These are phyloP conservation scores for Austroboletus festivus DNA, from an alignment of 768 basidiomycete genomes.

Conservation along the genomic window DNA sequence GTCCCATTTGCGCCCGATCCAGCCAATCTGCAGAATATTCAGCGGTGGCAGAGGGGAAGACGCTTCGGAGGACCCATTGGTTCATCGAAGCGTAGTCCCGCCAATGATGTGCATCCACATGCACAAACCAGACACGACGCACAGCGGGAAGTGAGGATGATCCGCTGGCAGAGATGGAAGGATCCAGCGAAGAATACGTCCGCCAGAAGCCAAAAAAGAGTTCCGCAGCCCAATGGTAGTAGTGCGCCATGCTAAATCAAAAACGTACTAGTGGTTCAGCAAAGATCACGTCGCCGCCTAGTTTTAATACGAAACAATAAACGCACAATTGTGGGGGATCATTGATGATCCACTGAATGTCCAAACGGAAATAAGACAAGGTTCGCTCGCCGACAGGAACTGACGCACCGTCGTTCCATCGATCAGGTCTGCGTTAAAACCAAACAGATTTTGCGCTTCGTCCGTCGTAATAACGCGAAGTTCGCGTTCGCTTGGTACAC, in stretches of 20 bases:
- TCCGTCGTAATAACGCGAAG: conserved; percentile 70
- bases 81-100: conserved; percentile 92
- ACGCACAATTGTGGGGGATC: conserved; percentile 84
- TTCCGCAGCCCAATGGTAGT: conserved; percentile 93
- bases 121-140: conserved; percentile 73
- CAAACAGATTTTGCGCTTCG: conserved; percentile 68
- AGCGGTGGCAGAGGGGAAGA: conserved; percentile 76
- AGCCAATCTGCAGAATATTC: conserved; percentile 84
- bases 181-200: conserved; percentile 80
- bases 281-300: not conserved
- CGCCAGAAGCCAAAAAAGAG: conserved; percentile 92
- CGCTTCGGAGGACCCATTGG: conserved; percentile 74
- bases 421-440: conserved; percentile 65
- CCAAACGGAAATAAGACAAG: not conserved
- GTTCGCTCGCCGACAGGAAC: not conserved
- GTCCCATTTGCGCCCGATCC: conserved; percentile 68
- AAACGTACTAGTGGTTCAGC: not conserved
- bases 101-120: conserved; percentile 75
- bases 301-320: too few species aligned
- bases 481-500: conserved; percentile 75
- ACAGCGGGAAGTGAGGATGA: conserved; percentile 70
- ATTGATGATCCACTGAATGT: conserved; percentile 67
- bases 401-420: conserved; percentile 68
- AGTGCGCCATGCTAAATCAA: conserved; percentile 71
- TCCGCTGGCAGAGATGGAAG: conserved; percentile 59